Evolutionary conservation across 345 rosid species (phyloP).

Genomic region (Acer saccharum): DNA sequence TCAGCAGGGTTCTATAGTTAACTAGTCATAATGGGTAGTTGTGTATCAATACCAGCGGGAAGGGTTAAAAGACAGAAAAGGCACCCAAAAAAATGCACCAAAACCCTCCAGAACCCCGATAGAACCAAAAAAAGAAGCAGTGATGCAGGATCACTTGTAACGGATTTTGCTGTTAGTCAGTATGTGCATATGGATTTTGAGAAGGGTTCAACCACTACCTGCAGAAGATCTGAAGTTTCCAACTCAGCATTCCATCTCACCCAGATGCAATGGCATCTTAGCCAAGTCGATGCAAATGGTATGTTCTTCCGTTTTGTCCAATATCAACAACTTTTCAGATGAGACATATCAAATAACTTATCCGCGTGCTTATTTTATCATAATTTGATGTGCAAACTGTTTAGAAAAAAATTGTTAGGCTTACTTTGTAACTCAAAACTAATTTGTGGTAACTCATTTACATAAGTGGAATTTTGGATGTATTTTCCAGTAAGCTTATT

Average conservation of each 20-base stretch:
- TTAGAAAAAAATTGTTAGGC: background rate
- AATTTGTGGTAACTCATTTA: too few species aligned
- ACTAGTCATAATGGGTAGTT: slow-evolving; percentile 59
- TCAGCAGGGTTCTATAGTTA: slow-evolving; percentile 31
- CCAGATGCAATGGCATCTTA: slow-evolving; percentile 59
- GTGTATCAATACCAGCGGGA: slow-evolving; percentile 56
- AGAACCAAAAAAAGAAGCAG: slow-evolving; percentile 37
- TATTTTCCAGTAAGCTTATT: too few species aligned
- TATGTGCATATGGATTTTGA: slow-evolving; percentile 52
- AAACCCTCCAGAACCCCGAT: slow-evolving; percentile 42
- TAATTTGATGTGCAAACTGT: background rate
- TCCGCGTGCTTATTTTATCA: background rate
- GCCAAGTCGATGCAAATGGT: slow-evolving; percentile 49
- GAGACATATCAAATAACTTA: background rate
- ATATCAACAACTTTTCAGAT: background rate
- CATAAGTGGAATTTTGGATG: too few species aligned
- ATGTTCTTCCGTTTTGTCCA: slow-evolving; percentile 10
- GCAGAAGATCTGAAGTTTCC: slow-evolving; percentile 56
- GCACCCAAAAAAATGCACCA: slow-evolving; percentile 33
- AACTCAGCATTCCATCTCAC: slow-evolving; percentile 56
- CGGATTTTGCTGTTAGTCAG: slow-evolving; percentile 53
- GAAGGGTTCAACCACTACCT: slow-evolving; percentile 46
- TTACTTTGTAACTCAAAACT: too few species aligned
- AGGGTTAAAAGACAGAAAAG: slow-evolving; percentile 36
- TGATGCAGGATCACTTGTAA: slow-evolving; percentile 41